Evolutionary conservation across 352 stramenopile genomes (phyloP).

Genomic region (Phytophthora foliorum): DNA sequence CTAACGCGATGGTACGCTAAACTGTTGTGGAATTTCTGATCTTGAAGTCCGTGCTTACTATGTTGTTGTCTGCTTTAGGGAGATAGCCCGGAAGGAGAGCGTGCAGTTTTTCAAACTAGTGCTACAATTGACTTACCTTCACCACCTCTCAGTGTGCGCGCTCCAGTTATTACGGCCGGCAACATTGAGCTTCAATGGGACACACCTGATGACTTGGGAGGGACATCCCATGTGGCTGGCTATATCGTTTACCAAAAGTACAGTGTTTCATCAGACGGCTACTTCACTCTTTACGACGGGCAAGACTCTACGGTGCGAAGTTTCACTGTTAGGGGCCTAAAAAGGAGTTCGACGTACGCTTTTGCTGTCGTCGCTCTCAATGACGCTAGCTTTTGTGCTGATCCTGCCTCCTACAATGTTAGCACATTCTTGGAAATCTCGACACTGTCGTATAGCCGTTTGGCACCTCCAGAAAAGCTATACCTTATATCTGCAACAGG

Average conservation of each 20-base stretch:
- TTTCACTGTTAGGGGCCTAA: slow-evolving; percentile 40
- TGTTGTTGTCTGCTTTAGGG: slow-evolving; percentile 31
- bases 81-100: slow-evolving; percentile 34
- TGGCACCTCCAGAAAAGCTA: slow-evolving; percentile 37
- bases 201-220: slow-evolving; percentile 57
- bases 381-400: slow-evolving; percentile 58
- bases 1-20: slow-evolving; percentile 47
- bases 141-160: slow-evolving; percentile 45
- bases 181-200: slow-evolving; percentile 71
- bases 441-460: slow-evolving; percentile 44
- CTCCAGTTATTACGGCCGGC: slow-evolving; percentile 49
- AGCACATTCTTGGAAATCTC: slow-evolving; percentile 40
- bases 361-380: slow-evolving; percentile 64
- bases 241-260: slow-evolving; percentile 65
- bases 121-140: slow-evolving; percentile 51
- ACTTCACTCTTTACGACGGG: slow-evolving; percentile 65
- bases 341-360: slow-evolving; percentile 41
- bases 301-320: slow-evolving; percentile 45
- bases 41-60: not conserved
- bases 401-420: slow-evolving; percentile 27
- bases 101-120: slow-evolving; percentile 33
- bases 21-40: not conserved
- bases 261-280: slow-evolving; percentile 22
- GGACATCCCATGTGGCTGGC: slow-evolving; percentile 44
- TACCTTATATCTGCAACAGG: slow-evolving; percentile 41